These are phyloP conservation scores for Styphnolobium japonicum DNA, from an alignment of 306 rosid genomes.

Conservation along the genomic window DNA sequence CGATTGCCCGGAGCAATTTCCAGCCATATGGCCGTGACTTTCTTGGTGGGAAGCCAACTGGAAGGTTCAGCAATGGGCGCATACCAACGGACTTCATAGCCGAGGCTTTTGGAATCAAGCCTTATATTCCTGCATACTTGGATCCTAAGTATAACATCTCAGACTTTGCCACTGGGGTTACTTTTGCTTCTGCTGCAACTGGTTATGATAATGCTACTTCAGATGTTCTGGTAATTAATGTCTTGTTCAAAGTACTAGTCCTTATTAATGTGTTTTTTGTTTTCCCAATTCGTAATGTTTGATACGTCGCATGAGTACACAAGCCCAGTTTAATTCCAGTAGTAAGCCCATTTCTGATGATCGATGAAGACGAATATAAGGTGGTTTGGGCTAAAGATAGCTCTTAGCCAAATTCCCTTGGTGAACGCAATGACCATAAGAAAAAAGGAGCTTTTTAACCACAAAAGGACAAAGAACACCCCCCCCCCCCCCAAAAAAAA, in stretches of 20 bases:
- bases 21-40: conserved; percentile 79
- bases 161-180: conserved; percentile 66
- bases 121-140: conserved; percentile 64
- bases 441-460: too few relatives aligned
- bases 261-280: too few relatives aligned
- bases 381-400: too few relatives aligned
- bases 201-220: conserved; percentile 84
- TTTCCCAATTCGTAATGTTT: too few relatives aligned
- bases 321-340: too few relatives aligned
- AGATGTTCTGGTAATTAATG: conserved; percentile 49
- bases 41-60: conserved; percentile 56
- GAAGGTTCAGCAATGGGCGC: conserved; percentile 75
- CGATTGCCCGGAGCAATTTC: conserved; percentile 72
- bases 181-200: conserved; percentile 80
- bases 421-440: background rate
- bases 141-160: conserved; percentile 63
- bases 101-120: conserved; percentile 54
- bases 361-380: too few relatives aligned
- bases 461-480: too few relatives aligned
- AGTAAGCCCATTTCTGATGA: too few relatives aligned
- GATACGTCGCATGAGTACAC: too few relatives aligned
- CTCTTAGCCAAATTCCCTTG: too few relatives aligned
- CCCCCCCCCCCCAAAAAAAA: too few relatives aligned
- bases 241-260: too few relatives aligned
- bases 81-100: conserved; percentile 70